phyloP scores from a whole-genome alignment of 2,329 filamentous ascomycete genomes.

The Beauveria sp. region DNA sequence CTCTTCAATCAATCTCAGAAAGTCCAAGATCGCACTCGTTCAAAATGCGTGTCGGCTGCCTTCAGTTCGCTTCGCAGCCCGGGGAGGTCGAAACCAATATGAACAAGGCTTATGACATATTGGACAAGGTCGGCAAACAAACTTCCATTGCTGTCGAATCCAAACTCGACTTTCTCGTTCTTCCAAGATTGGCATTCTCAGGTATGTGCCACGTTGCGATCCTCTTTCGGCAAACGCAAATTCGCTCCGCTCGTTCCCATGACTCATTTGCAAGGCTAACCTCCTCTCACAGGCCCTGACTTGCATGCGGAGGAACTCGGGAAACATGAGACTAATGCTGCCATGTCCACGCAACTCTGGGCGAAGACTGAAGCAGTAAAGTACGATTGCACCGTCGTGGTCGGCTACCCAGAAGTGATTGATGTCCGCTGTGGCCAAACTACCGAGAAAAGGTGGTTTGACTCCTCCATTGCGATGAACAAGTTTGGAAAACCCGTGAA shows the following conservation, averaged over 20 bases:
- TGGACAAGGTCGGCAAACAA: slow-evolving; percentile 35
- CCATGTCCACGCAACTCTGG: slow-evolving; percentile 66
- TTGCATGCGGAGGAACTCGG: slow-evolving; percentile 60
- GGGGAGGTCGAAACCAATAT: slow-evolving; percentile 66
- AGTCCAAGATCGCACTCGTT: neutral
- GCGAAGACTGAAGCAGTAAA: slow-evolving; percentile 58
- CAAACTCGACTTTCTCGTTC: slow-evolving; percentile 59
- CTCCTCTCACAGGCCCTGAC: slow-evolving; percentile 5
- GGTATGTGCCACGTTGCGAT: neutral
- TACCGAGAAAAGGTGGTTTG: slow-evolving; percentile 45
- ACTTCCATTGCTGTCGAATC: slow-evolving; percentile 26
- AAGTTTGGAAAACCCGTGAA: slow-evolving; percentile 50
- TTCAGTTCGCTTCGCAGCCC: slow-evolving; percentile 66
- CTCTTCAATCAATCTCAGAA: neutral
- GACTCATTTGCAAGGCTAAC: neutral
- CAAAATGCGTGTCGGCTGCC: slow-evolving; percentile 57
- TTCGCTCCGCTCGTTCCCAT: neutral
- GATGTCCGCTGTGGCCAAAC: slow-evolving; percentile 40
- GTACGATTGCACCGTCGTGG: slow-evolving; percentile 59
- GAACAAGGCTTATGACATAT: slow-evolving; percentile 55
- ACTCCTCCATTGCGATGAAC: slow-evolving; percentile 46
- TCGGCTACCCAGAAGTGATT: slow-evolving; percentile 67
- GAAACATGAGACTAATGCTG: slow-evolving; percentile 54
- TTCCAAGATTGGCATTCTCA: slow-evolving; percentile 71
- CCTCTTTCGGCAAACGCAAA: neutral